Evolutionary conservation across 768 basidiomycete species (phyloP).

Genomic region (Agaricus sinodeliciosus): DNA sequence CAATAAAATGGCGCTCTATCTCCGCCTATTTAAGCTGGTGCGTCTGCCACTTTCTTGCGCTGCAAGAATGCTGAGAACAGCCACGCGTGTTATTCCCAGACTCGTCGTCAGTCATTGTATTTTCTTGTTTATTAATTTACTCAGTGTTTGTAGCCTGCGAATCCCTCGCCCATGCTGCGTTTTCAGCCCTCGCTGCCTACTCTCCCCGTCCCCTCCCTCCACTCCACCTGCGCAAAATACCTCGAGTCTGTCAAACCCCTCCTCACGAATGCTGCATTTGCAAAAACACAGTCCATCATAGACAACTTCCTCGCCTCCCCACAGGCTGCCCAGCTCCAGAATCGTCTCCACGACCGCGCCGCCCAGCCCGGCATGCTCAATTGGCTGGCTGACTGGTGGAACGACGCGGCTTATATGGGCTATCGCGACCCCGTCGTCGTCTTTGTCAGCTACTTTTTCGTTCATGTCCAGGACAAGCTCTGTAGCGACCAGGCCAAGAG

Average conservation of each 20-base stretch:
- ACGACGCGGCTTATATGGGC: constrained; percentile 83
- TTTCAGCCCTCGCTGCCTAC: constrained; percentile 67
- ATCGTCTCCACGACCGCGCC: constrained; percentile 71
- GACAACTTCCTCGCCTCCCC: constrained; percentile 65
- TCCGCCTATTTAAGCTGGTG: constrained; percentile 8
- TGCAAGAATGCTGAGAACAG: neutral
- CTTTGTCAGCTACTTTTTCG: constrained; percentile 92
- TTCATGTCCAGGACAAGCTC: constrained; percentile 65
- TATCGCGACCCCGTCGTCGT: constrained; percentile 89
- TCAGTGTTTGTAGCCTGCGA: no score
- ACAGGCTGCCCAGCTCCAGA: constrained; percentile 66
- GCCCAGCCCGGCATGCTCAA: constrained; percentile 47
- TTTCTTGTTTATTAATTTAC: no score
- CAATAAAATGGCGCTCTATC: constrained; percentile 5
- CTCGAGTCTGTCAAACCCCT: constrained; percentile 80
- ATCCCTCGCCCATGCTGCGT: constrained; percentile 59
- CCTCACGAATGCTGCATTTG: constrained; percentile 56
- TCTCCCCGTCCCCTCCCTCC: constrained; percentile 80
- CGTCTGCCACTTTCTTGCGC: neutral
- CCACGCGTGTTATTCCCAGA: neutral
- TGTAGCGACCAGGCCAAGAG: constrained; percentile 54
- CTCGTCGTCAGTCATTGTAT: constrained; percentile 10
- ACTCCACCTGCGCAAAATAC: constrained; percentile 83
- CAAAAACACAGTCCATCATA: constrained; percentile 51
- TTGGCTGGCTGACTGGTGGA: constrained; percentile 99